Base-by-base conservation (phyloP, 352 stramenopile species). In the Pythium angustatum region DNA sequence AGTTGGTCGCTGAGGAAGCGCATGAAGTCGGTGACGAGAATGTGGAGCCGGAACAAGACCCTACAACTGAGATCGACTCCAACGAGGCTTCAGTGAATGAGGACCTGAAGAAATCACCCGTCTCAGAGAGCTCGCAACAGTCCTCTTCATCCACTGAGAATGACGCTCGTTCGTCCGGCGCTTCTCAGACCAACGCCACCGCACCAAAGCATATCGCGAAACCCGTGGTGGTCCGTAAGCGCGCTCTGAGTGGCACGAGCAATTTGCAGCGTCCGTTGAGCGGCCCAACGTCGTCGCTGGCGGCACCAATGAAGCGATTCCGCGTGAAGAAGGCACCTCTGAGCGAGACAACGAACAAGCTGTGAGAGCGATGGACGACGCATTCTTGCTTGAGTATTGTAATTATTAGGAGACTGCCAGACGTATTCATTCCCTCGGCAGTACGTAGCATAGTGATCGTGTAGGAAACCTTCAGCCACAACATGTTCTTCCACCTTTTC, bases 301-400 rank as follows among this genome's bases (percentile, higher is more conserved):
- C 19, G 24, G 58, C 53, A n/a, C 59, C 59, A 1, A 65, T 41
- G 0, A 73, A 73, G 43, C 49, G 51, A 1, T 68, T 66, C 44
- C 58, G 59, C 31, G 14, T 55, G 19, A 68, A 68, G 55, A 73
- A 73, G 55, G 45, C 53, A 5, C 51, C 57, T 1, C 40, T 73
- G 33, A 62, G 34, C 27, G 66, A 73, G 48, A 45, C 60, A 11
- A 68, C 26, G 36, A 73, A 73, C 54, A 73, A 73, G 28, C 15
- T 62, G 58, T 68, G 31, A 73, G 17, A 17, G n/a, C 34, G 11
- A 3, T 15, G 26, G 19, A 24, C 40, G 40, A 47, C n/a, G n/a
- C n/a, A n/a, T n/a, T n/a, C 7, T 47, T 14, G 7, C 30, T 17
- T 57, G 38, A 38, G 57, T 66, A 63, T 62, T 63, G 64, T 71